Evolutionary conservation across 164 flowering plant species (phyloP).

Genomic region (Brasenia schreberi): DNA sequence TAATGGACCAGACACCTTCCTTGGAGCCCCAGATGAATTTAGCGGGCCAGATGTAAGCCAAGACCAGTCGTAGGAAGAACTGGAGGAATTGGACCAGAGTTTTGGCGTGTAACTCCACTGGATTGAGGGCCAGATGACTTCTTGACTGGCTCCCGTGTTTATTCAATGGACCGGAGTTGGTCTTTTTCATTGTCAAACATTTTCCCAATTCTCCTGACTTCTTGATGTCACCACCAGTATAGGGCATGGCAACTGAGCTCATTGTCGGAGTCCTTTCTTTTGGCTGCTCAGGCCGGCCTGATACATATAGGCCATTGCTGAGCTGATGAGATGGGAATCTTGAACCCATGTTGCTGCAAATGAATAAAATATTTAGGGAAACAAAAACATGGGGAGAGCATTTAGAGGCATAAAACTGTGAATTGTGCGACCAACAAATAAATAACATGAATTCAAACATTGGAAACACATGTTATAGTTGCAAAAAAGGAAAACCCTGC

Average conservation of each 20-base stretch:
- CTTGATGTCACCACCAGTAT: constrained; percentile 97
- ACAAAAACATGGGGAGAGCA: too few species aligned
- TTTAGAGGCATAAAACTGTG: too few species aligned
- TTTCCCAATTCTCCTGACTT: constrained; percentile 97
- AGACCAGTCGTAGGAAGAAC: constrained; percentile 64
- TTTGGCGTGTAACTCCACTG: constrained; percentile 50
- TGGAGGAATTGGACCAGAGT: constrained; percentile 58
- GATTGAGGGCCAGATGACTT: constrained; percentile 70
- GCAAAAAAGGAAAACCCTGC: too few species aligned
- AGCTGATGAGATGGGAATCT: constrained; percentile 91
- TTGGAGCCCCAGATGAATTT: constrained; percentile 72
- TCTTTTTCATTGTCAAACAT: constrained; percentile 63
- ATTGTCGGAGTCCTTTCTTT: constrained; percentile 82
- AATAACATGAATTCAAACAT: too few species aligned
- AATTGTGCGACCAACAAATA: too few species aligned
- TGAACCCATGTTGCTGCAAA: too few species aligned
- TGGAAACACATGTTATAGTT: too few species aligned
- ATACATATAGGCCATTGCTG: constrained; percentile 86
- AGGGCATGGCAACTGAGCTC: constrained; percentile 84
- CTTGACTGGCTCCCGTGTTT: constrained; percentile 50
- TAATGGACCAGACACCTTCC: constrained; percentile 71
- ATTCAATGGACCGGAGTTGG: constrained; percentile 54
- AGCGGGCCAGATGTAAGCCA: constrained; percentile 66
- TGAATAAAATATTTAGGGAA: too few species aligned
- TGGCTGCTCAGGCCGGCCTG: constrained; percentile 89